A percentile compares a stretch with the other conserved stretches of the same genome.
Evolutionary conservation across 495 filamentous ascomycete species (phyloP).

Genomic region (Durotheca rogersii): DNA sequence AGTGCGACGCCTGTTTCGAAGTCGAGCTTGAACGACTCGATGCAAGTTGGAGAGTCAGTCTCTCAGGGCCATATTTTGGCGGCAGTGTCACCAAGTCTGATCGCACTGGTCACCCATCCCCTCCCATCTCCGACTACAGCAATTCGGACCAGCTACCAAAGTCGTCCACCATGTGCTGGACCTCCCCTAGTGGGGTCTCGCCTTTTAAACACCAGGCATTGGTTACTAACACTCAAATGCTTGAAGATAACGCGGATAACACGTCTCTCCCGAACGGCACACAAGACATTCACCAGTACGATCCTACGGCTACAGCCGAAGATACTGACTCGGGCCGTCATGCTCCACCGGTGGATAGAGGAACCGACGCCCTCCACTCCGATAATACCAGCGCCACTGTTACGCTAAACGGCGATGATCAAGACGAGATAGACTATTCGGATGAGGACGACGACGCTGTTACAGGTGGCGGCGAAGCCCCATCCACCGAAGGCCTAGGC

Average conservation of each 20-base stretch:
- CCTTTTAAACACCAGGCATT: background rate
- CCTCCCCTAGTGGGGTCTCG: background rate
- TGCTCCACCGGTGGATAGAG: conserved; percentile 8
- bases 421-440: conserved; percentile 52
- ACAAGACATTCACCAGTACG: conserved; percentile 4
- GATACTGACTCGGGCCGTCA: conserved; percentile 12
- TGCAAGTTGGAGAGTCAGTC: conserved; percentile 6
- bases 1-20: conserved; percentile 30
- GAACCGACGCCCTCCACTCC: conserved; percentile 19
- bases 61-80: too few relatives aligned
- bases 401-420: conserved; percentile 43
- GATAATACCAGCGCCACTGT: conserved; percentile 43
- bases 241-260: conserved; percentile 22
- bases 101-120: background rate
- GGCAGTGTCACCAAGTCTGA: background rate
- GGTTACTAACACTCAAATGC: conserved; percentile 12
- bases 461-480: conserved; percentile 8
- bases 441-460: conserved; percentile 37
- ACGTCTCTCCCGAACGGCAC: conserved; percentile 5
- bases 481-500: conserved; percentile 9
- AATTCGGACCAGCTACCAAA: background rate
- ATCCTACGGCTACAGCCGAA: background rate
- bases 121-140: background rate
- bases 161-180: background rate
- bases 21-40: conserved; percentile 14